Conservation (phyloP, 768 basidiomycete genomes). For the Gymnopilus dilepis region DNA sequence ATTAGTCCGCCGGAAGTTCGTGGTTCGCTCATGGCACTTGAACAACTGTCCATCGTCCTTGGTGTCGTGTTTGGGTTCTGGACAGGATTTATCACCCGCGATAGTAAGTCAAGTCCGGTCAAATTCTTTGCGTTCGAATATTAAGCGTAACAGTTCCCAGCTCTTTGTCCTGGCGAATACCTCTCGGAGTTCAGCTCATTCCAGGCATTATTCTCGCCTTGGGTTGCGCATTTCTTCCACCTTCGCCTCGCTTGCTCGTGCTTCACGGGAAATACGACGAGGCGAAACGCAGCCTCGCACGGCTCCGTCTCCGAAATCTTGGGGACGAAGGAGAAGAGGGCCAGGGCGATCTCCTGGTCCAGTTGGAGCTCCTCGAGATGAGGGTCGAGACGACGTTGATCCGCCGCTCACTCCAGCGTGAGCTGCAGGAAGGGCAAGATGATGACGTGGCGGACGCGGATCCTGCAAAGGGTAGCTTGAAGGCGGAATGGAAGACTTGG, state of each 20-base stretch:
- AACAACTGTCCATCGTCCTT: slow-evolving; percentile 81
- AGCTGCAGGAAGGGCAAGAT: slow-evolving; percentile 7
- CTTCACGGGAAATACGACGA: slow-evolving; percentile 60
- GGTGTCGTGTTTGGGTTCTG: slow-evolving; percentile 87
- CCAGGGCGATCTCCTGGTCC: slow-evolving; percentile 47
- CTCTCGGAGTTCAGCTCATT: slow-evolving; percentile 71
- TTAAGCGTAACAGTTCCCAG: slow-evolving; percentile 50
- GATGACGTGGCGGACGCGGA: background rate
- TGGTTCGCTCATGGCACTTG: slow-evolving; percentile 79
- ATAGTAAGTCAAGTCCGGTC: slow-evolving; percentile 54
- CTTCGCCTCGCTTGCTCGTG: slow-evolving; percentile 66
- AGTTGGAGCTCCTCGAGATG: slow-evolving; percentile 84
- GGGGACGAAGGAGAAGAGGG: slow-evolving; percentile 44
- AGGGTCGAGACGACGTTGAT: slow-evolving; percentile 65
- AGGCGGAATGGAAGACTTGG: slow-evolving; percentile 55
- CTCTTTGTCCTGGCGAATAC: slow-evolving; percentile 78
- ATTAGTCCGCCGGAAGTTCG: slow-evolving; percentile 82
- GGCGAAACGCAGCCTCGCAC: slow-evolving; percentile 61
- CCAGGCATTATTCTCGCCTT: slow-evolving; percentile 71
- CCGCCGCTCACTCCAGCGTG: slow-evolving; percentile 34
- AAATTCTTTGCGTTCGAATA: background rate
- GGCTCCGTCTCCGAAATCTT: slow-evolving; percentile 52
- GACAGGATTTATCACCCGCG: slow-evolving; percentile 76
- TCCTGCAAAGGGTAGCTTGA: slow-evolving; percentile 13
- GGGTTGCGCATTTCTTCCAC: slow-evolving; percentile 64